Conservation (phyloP, 805 yeast species). For the Yamadazyma scolyti region DNA sequence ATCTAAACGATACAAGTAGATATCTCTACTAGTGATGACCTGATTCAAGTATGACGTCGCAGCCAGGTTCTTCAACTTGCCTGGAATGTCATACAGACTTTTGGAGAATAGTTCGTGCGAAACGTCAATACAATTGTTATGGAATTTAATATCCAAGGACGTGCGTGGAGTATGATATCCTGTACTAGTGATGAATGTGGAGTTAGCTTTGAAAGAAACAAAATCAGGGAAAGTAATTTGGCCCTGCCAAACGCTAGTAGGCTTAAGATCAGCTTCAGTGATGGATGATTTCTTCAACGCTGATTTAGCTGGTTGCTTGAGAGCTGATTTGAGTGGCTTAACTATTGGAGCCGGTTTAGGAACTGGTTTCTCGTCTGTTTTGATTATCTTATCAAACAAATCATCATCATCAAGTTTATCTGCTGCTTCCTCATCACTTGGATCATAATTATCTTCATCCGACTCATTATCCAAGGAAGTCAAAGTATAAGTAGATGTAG, state of each 20-base stretch:
- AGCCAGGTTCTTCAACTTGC: conserved; percentile 51
- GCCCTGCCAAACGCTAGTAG: conserved; percentile 43
- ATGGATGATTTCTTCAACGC: conserved; percentile 9
- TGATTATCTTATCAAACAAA: conserved; percentile 30
- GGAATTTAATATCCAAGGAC: conserved; percentile 15
- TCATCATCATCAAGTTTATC: conserved; percentile 26
- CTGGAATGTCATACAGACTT: conserved; percentile 48
- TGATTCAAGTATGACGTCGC: conserved; percentile 58
- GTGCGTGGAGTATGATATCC: conserved; percentile 15
- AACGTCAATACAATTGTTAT: conserved; percentile 22
- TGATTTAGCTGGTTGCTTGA: conserved; percentile 4
- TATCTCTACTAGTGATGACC: conserved; percentile 46
- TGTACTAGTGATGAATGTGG: conserved; percentile 35
- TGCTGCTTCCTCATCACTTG: conserved; percentile 17
- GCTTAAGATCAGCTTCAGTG: conserved; percentile 6
- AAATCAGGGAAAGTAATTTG: conserved; percentile 47
- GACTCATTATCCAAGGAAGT: conserved; percentile 20
- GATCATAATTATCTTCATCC: conserved; percentile 20
- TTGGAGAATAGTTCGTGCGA: conserved; percentile 25
- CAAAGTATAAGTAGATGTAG: conserved; percentile 16
- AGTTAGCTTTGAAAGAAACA: conserved; percentile 37
- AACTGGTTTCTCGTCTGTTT: conserved; percentile 8
- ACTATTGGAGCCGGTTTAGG: conserved; percentile 4
- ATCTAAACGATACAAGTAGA: conserved; percentile 43
- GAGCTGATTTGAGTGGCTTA: conserved; percentile 3